Base-by-base conservation (phyloP, 768 basidiomycete species). In the Boletus tylopilopsis region DNA sequence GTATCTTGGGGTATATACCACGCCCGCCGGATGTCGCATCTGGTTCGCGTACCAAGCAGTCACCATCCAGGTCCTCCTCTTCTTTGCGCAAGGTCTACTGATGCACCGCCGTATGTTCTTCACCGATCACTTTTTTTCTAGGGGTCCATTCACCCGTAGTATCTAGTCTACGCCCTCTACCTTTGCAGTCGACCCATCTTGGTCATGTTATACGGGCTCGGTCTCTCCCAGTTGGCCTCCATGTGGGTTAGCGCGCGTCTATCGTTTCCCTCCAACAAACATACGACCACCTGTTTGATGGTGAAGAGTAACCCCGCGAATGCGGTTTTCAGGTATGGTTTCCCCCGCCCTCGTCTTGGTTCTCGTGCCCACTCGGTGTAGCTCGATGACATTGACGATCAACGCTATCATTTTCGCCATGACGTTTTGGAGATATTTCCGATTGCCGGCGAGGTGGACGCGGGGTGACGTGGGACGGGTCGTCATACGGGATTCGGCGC, bases 31-130 rank as follows among this genome's bases (percentile, higher is more conserved):
- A 23, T 64, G 63, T 24, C 50, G 30, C 12, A 1, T 38, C 6
- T 64, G 63, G 63, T 56, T 50, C 21, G 5, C 3, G 1, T 64
- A 52, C 42, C 56, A 65, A 43, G 51, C 61, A 3, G 0, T 18
- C 8, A 15, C 42, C 6, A 18, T 57, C 15, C 61, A 65, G 34
- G 7, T 41, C 15, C 44, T 64, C 11, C 45, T 65, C 4, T 2
- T 22, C n/a, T 35, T 39, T 12, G 58, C 45, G 2, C 51, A 60
- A 44, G 21, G 8, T 4, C 19, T 57, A 10, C 43, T 63, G 12
- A 58, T 65, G 54, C 47, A 15, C 23, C 58, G 49, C 22, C 32
- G 63, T 64, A 49, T 29, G 63, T 53, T n/a, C 9, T 19, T 39
- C 18, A 2, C 41, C 11, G 2, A 9, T 11, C 1, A 6, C 19